A percentile compares a stretch with the other conserved stretches of the same genome.
Evolutionary conservation across 352 stramenopile genomes (phyloP).

Genomic region (Phytophthora megakarya): DNA sequence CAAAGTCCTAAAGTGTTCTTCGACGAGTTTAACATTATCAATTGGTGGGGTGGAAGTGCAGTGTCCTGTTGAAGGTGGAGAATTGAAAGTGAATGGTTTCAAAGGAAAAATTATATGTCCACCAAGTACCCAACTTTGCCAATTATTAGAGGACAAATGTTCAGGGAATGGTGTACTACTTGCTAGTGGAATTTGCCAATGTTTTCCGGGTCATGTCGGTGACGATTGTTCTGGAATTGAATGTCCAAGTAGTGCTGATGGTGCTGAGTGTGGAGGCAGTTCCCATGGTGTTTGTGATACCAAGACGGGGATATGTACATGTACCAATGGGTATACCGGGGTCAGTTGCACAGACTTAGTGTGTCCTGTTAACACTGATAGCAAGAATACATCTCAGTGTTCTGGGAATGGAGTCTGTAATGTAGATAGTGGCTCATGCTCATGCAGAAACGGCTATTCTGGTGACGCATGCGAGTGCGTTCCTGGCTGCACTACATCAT

Average conservation of each 20-base stretch:
- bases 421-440: conserved; percentile 48
- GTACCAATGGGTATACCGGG: conserved; percentile 55
- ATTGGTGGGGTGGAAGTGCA: conserved; percentile 59
- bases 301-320: conserved; percentile 51
- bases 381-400: conserved; percentile 62
- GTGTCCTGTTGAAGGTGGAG: conserved; percentile 63
- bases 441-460: conserved; percentile 56
- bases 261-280: conserved; percentile 46
- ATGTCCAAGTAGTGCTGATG: conserved; percentile 46
- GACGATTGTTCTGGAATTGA: conserved; percentile 57
- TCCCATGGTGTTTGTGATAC: conserved; percentile 54
- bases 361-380: conserved; percentile 38
- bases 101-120: conserved; percentile 61
- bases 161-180: conserved; percentile 64
- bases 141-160: conserved; percentile 72
- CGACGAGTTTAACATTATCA: conserved; percentile 44
- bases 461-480: conserved; percentile 76
- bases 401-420: conserved; percentile 71
- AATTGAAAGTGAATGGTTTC: conserved; percentile 55
- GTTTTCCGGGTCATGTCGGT: conserved; percentile 55
- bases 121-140: conserved; percentile 51
- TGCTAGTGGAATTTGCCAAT: conserved; percentile 54
- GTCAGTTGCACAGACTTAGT: conserved; percentile 63
- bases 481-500: conserved; percentile 53
- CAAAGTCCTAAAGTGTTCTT: conserved; percentile 53